Conservation (phyloP, 805 yeast species). For the Saccharomycodes ludwigii region DNA sequence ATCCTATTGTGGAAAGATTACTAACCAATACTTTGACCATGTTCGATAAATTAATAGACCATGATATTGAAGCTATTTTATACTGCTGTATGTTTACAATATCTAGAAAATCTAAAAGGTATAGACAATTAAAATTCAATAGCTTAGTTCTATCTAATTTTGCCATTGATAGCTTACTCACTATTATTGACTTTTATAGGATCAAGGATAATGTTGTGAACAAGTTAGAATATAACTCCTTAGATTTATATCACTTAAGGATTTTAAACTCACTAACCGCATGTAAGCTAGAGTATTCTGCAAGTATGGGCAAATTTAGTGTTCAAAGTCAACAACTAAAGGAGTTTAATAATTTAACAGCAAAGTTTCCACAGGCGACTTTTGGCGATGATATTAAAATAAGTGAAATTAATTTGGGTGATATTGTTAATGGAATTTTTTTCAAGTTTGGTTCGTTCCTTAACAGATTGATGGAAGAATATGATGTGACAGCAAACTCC, state of each 20-base stretch:
- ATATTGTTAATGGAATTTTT: slow-evolving; percentile 19
- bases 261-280: slow-evolving; percentile 41
- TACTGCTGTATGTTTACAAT: slow-evolving; percentile 43
- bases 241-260: slow-evolving; percentile 41
- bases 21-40: slow-evolving; percentile 35
- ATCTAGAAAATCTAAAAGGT: slow-evolving; percentile 35
- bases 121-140: slow-evolving; percentile 37
- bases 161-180: slow-evolving; percentile 37
- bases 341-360: slow-evolving; percentile 31
- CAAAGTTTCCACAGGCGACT: slow-evolving; percentile 37
- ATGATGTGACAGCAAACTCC: not conserved
- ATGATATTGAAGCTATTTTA: slow-evolving; percentile 47
- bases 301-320: slow-evolving; percentile 32
- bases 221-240: slow-evolving; percentile 18
- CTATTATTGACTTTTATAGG: slow-evolving; percentile 32
- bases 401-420: slow-evolving; percentile 34
- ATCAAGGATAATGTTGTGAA: slow-evolving; percentile 27
- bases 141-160: slow-evolving; percentile 40
- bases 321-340: slow-evolving; percentile 16
- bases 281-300: slow-evolving; percentile 37
- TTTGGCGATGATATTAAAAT: slow-evolving; percentile 44
- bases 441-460: slow-evolving; percentile 18
- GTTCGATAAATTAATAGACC: slow-evolving; percentile 42
- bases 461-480: slow-evolving; percentile 6
- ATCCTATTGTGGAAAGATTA: slow-evolving; percentile 36